phyloP scores from a whole-genome alignment of 371 early-diverging fungal genomes.

The Rhizomucor pusillus region DNA sequence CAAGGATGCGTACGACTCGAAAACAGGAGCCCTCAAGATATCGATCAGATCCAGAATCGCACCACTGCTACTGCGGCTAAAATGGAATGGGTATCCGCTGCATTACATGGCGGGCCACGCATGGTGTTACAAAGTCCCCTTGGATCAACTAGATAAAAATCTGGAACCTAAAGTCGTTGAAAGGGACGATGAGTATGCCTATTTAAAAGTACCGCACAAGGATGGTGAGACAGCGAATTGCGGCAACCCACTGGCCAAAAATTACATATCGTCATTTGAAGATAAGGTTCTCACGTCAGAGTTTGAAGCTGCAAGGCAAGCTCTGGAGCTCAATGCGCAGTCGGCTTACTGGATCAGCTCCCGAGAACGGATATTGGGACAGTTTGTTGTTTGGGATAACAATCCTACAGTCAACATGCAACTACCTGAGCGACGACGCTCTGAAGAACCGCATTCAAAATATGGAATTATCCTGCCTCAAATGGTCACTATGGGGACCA shows the following conservation, averaged over 20 bases:
- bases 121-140: conserved; percentile 78
- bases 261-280: conserved; percentile 77
- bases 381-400: conserved; percentile 84
- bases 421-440: conserved; percentile 22
- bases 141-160: conserved; percentile 4
- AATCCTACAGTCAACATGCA: conserved; percentile 40
- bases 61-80: conserved; percentile 79
- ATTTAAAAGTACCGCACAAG: conserved; percentile 84
- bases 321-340: conserved; percentile 73
- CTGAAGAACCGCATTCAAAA: conserved; percentile 9
- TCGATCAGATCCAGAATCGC: conserved; percentile 73
- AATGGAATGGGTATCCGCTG: conserved; percentile 86
- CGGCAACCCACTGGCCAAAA: conserved; percentile 86
- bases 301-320: conserved; percentile 72
- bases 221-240: conserved; percentile 81
- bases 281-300: conserved; percentile 73
- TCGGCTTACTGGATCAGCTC: conserved; percentile 94
- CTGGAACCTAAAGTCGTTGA: conserved; percentile 17
- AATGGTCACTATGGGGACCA: conserved; percentile 92
- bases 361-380: conserved; percentile 77
- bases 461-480: conserved; percentile 91
- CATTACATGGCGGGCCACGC: conserved; percentile 64
- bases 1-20: conserved; percentile 70
- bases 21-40: conserved; percentile 54
- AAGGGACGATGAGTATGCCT: conserved; percentile 46